Base-by-base conservation (phyloP, 768 basidiomycete species). In the Xerocomellus intermedius region DNA sequence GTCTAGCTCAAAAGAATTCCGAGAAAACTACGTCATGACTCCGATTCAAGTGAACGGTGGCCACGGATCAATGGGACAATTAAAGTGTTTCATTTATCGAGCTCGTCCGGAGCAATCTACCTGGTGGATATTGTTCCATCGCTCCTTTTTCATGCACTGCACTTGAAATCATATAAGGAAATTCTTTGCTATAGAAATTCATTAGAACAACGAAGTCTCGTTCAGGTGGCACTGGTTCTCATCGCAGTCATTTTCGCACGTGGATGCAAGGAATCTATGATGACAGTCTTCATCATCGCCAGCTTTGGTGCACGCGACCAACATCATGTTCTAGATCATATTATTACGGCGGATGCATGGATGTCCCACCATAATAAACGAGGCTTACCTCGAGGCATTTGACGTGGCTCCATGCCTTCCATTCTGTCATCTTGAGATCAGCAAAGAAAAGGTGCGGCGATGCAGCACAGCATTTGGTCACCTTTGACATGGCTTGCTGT, bases 371-470 rank as follows among this genome's bases (percentile, higher is more conserved):
- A 39, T 38, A 67, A 39, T 38, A 67, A 64, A 62, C 48, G 64
- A 70, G 69, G 67, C 55, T 24, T 19, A 58, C 69, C 68, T 71
- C 55, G 56, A 70, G 64, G 68, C 55, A 16, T 42, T 52, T 63
- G 64, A 63, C 63, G 43, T 66, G 16, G 47, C 56, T 64, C 53
- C 57, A 56, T 48, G 46, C 52, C 55, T 58, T 62, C 56, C 63
- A 62, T 60, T 64, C 26, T 33, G 39, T 50, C 41, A 30, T 39
- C 22, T 43, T 37, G 22, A 21, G 19, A 37, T 21, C 48, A 42
- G 37, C 37, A 36, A 47, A 43, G 43, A 48, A 39, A 35, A 17
- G 19, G 30, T 43, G 24, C 42, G 38, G 49, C 53, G n/a, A 45
- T 56, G 50, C 35, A 22, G 33, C 52, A 60, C 59, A 42, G 54